Percentiles rank a stretch among this genome's conserved stretches.
phyloP scores from a whole-genome alignment of 116 monocot species.

The Papilionanthe hybrid region DNA sequence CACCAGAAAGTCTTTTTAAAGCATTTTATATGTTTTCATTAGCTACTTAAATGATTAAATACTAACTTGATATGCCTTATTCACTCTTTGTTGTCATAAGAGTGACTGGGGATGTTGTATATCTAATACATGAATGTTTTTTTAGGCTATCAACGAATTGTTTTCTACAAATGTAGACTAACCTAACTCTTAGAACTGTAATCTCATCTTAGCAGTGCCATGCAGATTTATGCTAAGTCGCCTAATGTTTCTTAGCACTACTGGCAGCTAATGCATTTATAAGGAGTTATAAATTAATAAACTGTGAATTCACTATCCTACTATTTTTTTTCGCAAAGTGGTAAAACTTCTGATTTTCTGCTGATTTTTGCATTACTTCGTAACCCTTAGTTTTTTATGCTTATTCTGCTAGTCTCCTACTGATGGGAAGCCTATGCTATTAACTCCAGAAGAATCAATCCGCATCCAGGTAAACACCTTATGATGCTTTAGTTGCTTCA shows the following conservation, averaged over 20 bases:
- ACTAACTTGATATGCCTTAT: neutral
- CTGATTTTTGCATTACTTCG: neutral
- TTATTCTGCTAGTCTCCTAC: slow-evolving; percentile 67
- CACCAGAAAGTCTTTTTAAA: neutral
- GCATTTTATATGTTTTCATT: neutral
- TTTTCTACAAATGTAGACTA: neutral
- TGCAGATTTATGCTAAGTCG: neutral
- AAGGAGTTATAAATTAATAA: neutral
- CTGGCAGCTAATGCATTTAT: too few relatives aligned
- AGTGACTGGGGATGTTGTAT: neutral
- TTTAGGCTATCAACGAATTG: neutral
- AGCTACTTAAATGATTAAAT: neutral
- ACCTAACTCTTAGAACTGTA: neutral
- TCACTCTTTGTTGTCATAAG: neutral
- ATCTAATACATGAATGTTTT: neutral
- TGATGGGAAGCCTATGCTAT: slow-evolving; percentile 98
- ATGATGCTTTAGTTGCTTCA: neutral
- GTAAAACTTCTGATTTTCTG: neutral
- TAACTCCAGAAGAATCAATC: slow-evolving; percentile 98
- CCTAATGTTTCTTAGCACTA: neutral
- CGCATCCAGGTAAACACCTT: slow-evolving; percentile 71
- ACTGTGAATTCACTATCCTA: neutral
- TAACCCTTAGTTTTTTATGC: neutral
- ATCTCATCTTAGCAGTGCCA: neutral
- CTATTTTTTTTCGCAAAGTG: neutral